Evolutionary conservation across 2,329 filamentous ascomycete genomes (phyloP).

Genomic region (Meredithiella fracta): DNA sequence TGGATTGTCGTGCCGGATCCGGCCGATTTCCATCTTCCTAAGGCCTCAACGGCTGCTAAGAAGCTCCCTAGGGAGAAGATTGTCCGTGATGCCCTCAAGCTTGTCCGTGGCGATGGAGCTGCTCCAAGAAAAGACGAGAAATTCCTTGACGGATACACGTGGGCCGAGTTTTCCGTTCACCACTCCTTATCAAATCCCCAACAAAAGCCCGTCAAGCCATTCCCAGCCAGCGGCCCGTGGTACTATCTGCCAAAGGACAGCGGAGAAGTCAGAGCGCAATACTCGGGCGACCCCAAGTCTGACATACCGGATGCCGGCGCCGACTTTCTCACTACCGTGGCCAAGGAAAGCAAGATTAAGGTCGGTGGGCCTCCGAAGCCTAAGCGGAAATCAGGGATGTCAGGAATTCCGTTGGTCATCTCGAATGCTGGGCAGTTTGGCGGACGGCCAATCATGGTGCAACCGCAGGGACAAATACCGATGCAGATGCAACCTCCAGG

Average conservation of each 20-base stretch:
- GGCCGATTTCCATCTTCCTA: conserved; percentile 53
- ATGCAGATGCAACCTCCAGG: not conserved
- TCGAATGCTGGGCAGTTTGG: not conserved
- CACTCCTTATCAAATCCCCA: conserved; percentile 22
- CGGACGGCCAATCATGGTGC: not conserved
- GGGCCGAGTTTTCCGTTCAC: conserved; percentile 64
- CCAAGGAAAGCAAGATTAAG: conserved; percentile 24
- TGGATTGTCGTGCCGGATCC: conserved; percentile 61
- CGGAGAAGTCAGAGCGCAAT: conserved; percentile 80
- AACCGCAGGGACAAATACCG: not conserved
- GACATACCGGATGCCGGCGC: conserved; percentile 49
- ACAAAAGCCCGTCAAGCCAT: conserved; percentile 7
- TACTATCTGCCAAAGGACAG: conserved; percentile 74
- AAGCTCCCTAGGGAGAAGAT: conserved; percentile 49
- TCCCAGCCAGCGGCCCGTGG: conserved; percentile 49
- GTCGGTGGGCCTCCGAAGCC: not conserved
- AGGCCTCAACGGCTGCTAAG: conserved; percentile 55
- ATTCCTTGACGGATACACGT: conserved; percentile 52
- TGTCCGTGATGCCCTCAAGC: conserved; percentile 42
- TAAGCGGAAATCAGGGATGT: not conserved
- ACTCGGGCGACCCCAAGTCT: conserved; percentile 56
- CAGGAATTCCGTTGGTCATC: not conserved
- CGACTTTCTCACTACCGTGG: conserved; percentile 55
- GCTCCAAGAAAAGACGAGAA: conserved; percentile 47
- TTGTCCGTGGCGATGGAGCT: conserved; percentile 44